Base-by-base conservation (phyloP, 2,329 filamentous ascomycete species). In the Gliomastix tumulicola region DNA sequence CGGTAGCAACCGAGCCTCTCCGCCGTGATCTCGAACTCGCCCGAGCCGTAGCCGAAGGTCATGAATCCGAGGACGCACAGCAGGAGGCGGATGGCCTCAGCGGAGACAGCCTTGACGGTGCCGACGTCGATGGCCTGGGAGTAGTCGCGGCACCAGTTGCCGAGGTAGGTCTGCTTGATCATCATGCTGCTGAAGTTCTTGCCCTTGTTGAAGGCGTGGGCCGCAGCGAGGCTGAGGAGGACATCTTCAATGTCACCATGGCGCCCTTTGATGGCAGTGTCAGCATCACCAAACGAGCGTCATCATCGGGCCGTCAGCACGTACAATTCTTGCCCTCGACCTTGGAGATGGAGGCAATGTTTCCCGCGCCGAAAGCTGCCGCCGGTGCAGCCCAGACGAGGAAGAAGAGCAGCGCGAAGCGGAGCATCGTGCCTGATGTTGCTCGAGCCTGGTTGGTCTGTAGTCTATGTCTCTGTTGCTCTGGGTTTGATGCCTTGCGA, bases 201-300 rank as follows among this genome's bases (percentile, higher is more conserved):
- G 48, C 68, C 68, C 47, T 68, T 66, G 46, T 66, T 67, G 42
- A 69, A 59, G 48, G 65, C 66, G 32, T 58, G 63, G 35, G 70
- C 70, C 62, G 73, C 70, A 32, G 80, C 63, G 20, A 95, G 69
- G 41, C 76, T 80, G 41, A 94, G 76, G 38, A 95, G 78, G 22
- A 84, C 82, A 67, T 96, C 89, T 68, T 95, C 89, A 52, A 96
- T 94, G 60, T 96, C 89, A 53, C 85, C 85, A 73, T 90, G 84
- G 47, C 84, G 82, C 83, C 83, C 76, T 82, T 20, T 10, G n/a
- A 32, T n/a, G n/a, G 9, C 25, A 16, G n/a, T 28, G 17, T 13
- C 25, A n/a, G 25, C 17, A 28, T 28, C 25, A 13, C n/a, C n/a
- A 25, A n/a, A 3, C 25, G 7, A 9, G 13, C 11, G 7, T 16